phyloP scores from a whole-genome alignment of 768 basidiomycete genomes.

The Tremella mesenterica region DNA sequence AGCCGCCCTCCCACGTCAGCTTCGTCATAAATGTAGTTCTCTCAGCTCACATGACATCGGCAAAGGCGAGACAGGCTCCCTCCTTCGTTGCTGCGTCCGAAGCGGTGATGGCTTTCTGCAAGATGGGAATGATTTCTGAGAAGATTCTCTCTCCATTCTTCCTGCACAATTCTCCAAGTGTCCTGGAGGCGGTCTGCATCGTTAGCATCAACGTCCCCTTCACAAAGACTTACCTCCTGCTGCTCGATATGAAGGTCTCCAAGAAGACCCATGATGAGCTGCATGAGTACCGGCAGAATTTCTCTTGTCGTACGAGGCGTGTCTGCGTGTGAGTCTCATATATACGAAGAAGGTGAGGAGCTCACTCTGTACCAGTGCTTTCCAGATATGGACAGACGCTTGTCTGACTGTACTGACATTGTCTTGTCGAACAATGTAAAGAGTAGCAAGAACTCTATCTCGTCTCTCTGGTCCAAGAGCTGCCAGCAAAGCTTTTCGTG shows the following conservation, averaged over 20 bases:
- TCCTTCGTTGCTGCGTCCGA: conserved; percentile 54
- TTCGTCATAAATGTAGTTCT: background rate
- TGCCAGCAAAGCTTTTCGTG: conserved; percentile 74
- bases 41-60: conserved; percentile 69
- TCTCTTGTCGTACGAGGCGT: conserved; percentile 60
- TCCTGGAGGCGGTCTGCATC: conserved; percentile 77
- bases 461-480: conserved; percentile 79
- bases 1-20: conserved; percentile 56
- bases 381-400: conserved; percentile 93
- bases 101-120: conserved; percentile 56
- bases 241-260: conserved; percentile 75
- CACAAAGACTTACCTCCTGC: conserved; percentile 58
- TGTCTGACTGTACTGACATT: conserved; percentile 79
- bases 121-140: conserved; percentile 68
- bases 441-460: conserved; percentile 77
- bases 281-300: conserved; percentile 77
- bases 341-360: too few species aligned
- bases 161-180: conserved; percentile 77
- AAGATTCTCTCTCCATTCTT: conserved; percentile 91
- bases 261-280: conserved; percentile 63
- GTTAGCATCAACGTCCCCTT: background rate
- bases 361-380: conserved; percentile 85
- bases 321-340: conserved; percentile 7
- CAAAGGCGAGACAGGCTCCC: conserved; percentile 78
- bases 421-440: conserved; percentile 92